Evolutionary conservation across 2,329 filamentous ascomycete species (phyloP), one percentile per base, ranked within the genome.

Genomic region (Colletotrichum sidae): DNA sequence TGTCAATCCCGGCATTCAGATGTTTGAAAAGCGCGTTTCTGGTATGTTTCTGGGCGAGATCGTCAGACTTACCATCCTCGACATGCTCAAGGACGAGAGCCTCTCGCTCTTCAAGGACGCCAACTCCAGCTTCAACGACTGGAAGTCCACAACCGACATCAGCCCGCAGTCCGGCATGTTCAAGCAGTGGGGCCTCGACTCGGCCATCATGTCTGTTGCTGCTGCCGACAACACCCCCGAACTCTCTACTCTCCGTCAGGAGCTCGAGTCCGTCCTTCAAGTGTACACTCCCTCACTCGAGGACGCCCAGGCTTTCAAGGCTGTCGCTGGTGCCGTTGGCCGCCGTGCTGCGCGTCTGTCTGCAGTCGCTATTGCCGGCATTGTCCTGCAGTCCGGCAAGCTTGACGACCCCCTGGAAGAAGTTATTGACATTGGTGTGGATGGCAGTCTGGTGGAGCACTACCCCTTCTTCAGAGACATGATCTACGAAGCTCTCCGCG

Each of bases 21-120:
- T 98, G 92, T 99, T 98, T 75, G 96, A 99, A 83, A 99, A 99
- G 86, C 92, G 95, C 52, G 91, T 99, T 13, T 97, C 94, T 0
- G 96, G 96, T 76, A 98, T 99, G 95, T 99, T 98, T 81, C 80
- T 99, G 53, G 96, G 96, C 59, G 96, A 99, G 78, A 94, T 98
- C 68, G 85, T 97, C 60, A 91, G 96, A 59, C 85, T 93, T 49
- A 89, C 90, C 13, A 81, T 97, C 25, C 77, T 96, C 55, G 84
- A 88, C 63, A 86, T 97, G 76, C 82, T 94, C 73, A 86, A 91
- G 71, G 86, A 92, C 70, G 83, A 89, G 35, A 77, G 84, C 1
- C 80, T 91, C 7, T 84, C 89, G 3, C 85, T 97, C 41, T 96
- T 97, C 86, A 87, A 85, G 71, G 92, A 94, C 72, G 85, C 87